phyloP scores from a whole-genome alignment of 345 rosid species.

The Citrus hindsii region DNA sequence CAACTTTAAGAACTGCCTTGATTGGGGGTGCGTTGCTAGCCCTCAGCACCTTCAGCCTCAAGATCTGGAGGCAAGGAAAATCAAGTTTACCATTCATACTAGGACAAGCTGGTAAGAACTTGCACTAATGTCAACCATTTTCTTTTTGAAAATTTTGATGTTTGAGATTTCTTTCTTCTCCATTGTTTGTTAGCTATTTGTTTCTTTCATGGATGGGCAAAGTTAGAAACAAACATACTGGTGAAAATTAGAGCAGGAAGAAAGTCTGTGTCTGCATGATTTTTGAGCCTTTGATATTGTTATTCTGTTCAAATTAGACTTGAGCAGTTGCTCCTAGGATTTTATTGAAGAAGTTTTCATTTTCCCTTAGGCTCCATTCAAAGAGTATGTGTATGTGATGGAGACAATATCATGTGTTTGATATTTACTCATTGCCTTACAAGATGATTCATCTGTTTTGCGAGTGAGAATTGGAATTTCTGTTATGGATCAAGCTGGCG shows the following conservation, averaged over 20 bases:
- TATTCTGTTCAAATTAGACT: not conserved
- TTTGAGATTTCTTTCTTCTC: not conserved
- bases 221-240: not conserved
- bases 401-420: not conserved
- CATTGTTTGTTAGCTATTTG: not conserved
- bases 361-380: not conserved
- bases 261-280: not conserved
- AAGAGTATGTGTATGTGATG: not conserved
- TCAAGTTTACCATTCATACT: constrained; percentile 84
- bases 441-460: not conserved
- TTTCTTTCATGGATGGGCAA: not conserved
- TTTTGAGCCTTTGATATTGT: not conserved
- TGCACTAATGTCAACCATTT: not conserved
- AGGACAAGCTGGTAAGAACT: constrained; percentile 77
- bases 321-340: not conserved
- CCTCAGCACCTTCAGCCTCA: constrained; percentile 76
- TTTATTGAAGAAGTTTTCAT: not conserved
- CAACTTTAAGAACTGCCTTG: constrained; percentile 46
- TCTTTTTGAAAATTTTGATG: not conserved
- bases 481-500: not conserved
- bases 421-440: not conserved
- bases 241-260: not conserved
- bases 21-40: constrained; percentile 85
- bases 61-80: constrained; percentile 87
- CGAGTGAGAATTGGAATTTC: not conserved